phyloP scores from a whole-genome alignment of 768 basidiomycete genomes.

The Hygrophoropsis aurantiaca region DNA sequence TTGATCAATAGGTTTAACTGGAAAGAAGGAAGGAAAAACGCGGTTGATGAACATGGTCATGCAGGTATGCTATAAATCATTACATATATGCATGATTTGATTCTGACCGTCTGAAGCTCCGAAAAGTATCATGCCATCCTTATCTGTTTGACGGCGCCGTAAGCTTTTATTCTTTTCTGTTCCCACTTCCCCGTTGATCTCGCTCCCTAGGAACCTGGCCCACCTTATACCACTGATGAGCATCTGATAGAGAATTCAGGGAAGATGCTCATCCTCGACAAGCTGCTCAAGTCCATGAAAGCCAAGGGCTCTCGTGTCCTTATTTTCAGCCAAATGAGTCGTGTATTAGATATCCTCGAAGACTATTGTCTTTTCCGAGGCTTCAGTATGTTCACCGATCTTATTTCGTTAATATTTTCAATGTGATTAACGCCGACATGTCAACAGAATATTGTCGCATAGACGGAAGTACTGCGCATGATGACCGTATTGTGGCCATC shows the following conservation, averaged over 20 bases:
- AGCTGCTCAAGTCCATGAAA: conserved; percentile 83
- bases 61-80: conserved; percentile 59
- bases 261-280: conserved; percentile 98
- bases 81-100: neutral
- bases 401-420: neutral
- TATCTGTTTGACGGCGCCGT: conserved; percentile 94
- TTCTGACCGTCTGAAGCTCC: conserved; percentile 42
- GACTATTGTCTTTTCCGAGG: conserved; percentile 93
- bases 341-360: conserved; percentile 96
- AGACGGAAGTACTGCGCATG: conserved; percentile 93
- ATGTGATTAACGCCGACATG: conserved; percentile 5
- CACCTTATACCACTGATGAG: conserved; percentile 97
- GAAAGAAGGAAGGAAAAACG: conserved; percentile 99
- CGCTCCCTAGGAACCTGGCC: conserved; percentile 81
- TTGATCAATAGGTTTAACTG: conserved; percentile 65
- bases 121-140: conserved; percentile 88
- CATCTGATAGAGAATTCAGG: conserved; percentile 93
- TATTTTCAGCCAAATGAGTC: conserved; percentile 99
- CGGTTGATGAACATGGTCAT: conserved; percentile 98
- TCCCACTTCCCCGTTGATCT: neutral
- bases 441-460: conserved; percentile 89
- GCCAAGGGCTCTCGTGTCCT: conserved; percentile 91
- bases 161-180: conserved; percentile 18
- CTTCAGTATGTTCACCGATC: conserved; percentile 61
- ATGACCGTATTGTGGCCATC: conserved; percentile 92